phyloP scores from a whole-genome alignment of 495 filamentous ascomycete genomes.

The Neurospora africana region DNA sequence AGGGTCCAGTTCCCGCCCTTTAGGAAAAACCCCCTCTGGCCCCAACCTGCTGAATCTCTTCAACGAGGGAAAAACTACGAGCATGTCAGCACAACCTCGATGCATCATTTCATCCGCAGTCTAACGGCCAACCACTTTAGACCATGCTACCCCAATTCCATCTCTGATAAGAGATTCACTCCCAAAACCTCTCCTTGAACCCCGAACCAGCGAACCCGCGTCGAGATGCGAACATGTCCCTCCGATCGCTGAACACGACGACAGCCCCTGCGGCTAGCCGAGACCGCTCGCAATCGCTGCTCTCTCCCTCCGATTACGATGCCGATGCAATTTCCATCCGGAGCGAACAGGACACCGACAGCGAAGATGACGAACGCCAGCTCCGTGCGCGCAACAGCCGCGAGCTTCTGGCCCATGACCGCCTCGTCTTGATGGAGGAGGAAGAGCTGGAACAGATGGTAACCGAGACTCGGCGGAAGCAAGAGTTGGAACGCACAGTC shows the following conservation, averaged over 20 bases:
- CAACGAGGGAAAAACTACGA: neutral
- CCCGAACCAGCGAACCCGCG: neutral
- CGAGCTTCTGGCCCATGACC: conserved; percentile 62
- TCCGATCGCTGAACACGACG: conserved; percentile 18
- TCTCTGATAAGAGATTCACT: neutral
- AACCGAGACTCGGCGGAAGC: conserved; percentile 34
- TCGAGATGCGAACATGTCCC: conserved; percentile 8
- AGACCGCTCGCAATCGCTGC: conserved; percentile 29
- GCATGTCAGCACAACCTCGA: neutral
- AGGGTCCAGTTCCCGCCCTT: neutral
- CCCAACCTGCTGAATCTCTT: neutral
- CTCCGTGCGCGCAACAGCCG: conserved; percentile 53
- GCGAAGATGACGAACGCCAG: conserved; percentile 61
- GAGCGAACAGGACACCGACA: conserved; percentile 66
- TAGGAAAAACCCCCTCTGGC: neutral
- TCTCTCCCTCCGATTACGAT: conserved; percentile 56
- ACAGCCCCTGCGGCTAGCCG: conserved; percentile 7
- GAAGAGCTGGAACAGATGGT: conserved; percentile 79
- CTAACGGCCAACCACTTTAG: neutral
- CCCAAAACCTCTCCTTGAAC: neutral
- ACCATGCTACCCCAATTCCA: neutral
- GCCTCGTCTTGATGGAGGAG: conserved; percentile 72
- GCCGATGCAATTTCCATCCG: conserved; percentile 57
- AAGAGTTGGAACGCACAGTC: conserved; percentile 37
- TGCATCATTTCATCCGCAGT: neutral